Percentiles rank a stretch among this genome's conserved stretches.
These are phyloP conservation scores for Nicotiana noctiflora DNA, from an alignment of 257 asterid species.

Conservation along the genomic window DNA sequence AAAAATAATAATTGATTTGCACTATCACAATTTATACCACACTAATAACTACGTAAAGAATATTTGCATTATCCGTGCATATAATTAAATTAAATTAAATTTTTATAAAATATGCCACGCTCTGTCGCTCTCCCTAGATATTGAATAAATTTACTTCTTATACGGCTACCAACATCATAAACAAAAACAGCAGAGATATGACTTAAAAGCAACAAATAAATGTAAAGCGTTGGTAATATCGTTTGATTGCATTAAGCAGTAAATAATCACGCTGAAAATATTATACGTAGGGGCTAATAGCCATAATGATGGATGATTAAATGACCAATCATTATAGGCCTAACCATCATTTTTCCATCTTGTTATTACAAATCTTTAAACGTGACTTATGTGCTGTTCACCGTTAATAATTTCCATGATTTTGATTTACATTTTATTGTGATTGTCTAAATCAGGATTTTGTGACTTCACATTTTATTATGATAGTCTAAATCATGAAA, in stretches of 20 bases:
- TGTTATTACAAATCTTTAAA: constrained; percentile 10
- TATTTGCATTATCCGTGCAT: too few species aligned
- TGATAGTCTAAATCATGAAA: not conserved
- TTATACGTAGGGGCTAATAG: constrained; percentile 14
- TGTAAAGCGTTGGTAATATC: not conserved
- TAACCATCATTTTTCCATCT: constrained; percentile 5
- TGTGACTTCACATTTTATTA: not conserved
- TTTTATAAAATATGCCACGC: not conserved
- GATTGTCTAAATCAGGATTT: not conserved
- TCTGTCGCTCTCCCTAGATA: not conserved
- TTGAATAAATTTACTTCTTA: not conserved
- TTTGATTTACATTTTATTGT: not conserved
- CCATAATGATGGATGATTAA: constrained; percentile 29
- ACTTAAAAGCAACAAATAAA: not conserved
- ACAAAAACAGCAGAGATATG: not conserved
- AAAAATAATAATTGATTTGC: too few species aligned
- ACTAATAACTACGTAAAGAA: too few species aligned
- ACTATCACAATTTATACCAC: too few species aligned
- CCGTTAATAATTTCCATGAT: not conserved
- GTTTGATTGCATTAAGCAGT: not conserved
- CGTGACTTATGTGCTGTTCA: not conserved
- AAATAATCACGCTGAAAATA: not conserved
- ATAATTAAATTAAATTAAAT: too few species aligned
- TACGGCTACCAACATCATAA: constrained; percentile 1
- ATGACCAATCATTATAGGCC: constrained; percentile 20